Percentiles rank a stretch among this genome's conserved stretches.
phyloP scores from a whole-genome alignment of 441 rosid genomes.

The Viola pubescens region DNA sequence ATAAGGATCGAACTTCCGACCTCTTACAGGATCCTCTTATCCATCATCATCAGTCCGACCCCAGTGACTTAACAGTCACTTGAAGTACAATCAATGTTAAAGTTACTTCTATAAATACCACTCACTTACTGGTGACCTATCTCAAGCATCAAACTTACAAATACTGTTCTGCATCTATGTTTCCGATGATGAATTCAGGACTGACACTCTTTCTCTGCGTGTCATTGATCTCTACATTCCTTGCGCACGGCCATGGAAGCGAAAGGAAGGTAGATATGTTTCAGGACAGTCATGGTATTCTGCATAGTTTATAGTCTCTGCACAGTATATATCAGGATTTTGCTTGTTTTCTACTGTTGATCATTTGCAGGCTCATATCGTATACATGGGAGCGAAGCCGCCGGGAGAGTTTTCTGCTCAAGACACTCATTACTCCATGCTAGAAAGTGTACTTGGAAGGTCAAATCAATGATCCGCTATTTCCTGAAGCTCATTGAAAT shows the following conservation, averaged over 20 bases:
- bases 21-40: no score
- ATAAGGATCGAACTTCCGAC: no score
- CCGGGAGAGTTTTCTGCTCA: constrained; percentile 16
- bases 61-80: no score
- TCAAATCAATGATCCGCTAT: not conserved
- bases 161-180: not conserved
- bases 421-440: constrained; percentile 27
- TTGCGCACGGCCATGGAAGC: constrained; percentile 9
- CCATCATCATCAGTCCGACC: no score
- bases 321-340: not conserved
- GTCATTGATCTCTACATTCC: constrained; percentile 6
- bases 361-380: constrained; percentile 25
- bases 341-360: not conserved
- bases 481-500: no score
- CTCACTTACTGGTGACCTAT: not conserved
- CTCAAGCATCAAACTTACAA: not conserved
- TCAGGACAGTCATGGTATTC: not conserved
- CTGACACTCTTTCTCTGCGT: constrained; percentile 8
- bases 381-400: constrained; percentile 37
- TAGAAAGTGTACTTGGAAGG: constrained; percentile 36
- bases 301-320: not conserved
- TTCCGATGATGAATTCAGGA: constrained; percentile 8
- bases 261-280: constrained; percentile 9
- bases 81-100: not conserved
- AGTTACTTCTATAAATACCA: constrained; percentile 10